Base-by-base conservation (phyloP, 768 basidiomycete genomes). In the Pisolithus sp. region DNA sequence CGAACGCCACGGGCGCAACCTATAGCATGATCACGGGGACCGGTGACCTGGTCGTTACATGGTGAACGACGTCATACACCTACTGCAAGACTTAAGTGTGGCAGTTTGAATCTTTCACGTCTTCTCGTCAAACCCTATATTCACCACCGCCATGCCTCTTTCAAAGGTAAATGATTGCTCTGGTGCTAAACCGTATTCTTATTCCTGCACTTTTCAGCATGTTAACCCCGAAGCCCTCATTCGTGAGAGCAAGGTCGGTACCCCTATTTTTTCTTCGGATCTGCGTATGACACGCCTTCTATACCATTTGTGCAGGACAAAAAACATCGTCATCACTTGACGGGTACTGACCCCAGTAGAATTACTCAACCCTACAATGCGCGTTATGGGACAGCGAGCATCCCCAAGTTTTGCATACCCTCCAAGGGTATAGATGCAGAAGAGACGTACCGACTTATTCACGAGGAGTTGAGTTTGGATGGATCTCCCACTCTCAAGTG, bases 361-460 rank as follows among this genome's bases (percentile, higher is more conserved):
- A 43, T 75, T 9, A 51, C 60, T 0, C 76, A 78, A 50, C 64
- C 78, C 0, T 86, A 85, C 54, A 81, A 79, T 21, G 78, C 76
- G 18, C 79, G 83, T 40, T 88, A 87, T 62, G 77, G 77, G 15
- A 83, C 83, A 17, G 64, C 61, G 18, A 74, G 83, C 18, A 68
- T 89, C 48, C 86, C 87, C 15, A 90, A 87, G 63, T 89, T 77
- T 66, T 72, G 72, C 51, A 61, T 90, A 9, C 78, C 86, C 0
- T 71, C 73, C 38, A 82, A 77, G 71, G 89, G 89, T 2, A 68
- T 79, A n/a, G 63, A 66, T 40, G 76, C 78, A 2, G 80, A 85
- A 18, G 50, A 63, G 1, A 68, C 77, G 4, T 80, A 80, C 57
- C 65, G 85, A 60, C 73, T 82, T 48, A 76, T 81, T 37, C 78